Evolutionary conservation across 352 stramenopile genomes (phyloP).

Genomic region (Globisporangium cylindrosporum): DNA sequence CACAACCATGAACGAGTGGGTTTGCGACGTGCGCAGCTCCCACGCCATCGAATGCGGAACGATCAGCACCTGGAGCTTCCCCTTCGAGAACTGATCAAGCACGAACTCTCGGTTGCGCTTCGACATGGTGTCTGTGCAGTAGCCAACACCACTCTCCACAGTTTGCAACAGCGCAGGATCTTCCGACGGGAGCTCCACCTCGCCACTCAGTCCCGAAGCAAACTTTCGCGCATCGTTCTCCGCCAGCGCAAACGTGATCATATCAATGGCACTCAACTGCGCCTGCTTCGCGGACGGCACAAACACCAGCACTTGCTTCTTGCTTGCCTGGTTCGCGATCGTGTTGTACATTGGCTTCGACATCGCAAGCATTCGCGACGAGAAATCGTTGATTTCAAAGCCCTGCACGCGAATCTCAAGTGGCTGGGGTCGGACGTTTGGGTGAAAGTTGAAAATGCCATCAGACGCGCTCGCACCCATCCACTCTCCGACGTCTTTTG

Average conservation of each 20-base stretch:
- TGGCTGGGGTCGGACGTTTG: constrained; percentile 93
- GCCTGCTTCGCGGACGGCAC: constrained; percentile 97
- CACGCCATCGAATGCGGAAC: constrained; percentile 94
- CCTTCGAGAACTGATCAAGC: constrained; percentile 82
- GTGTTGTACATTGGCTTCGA: constrained; percentile 97
- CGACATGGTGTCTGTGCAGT: constrained; percentile 93
- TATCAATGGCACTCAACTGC: constrained; percentile 98
- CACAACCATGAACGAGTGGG: constrained; percentile 91
- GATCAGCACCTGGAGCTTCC: constrained; percentile 92
- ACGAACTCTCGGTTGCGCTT: constrained; percentile 90
- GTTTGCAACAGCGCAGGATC: constrained; percentile 95
- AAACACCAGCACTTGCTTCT: constrained; percentile 95
- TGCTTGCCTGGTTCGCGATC: constrained; percentile 79
- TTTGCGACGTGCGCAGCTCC: constrained; percentile 70
- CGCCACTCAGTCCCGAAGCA: constrained; percentile 29
- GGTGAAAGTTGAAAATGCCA: constrained; percentile 92
- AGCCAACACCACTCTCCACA: constrained; percentile 93
- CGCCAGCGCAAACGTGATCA: constrained; percentile 96
- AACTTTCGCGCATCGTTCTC: constrained; percentile 80
- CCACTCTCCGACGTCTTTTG: constrained; percentile 97
- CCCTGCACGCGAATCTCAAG: constrained; percentile 97
- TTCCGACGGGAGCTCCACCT: constrained; percentile 51
- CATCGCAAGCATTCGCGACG: constrained; percentile 97
- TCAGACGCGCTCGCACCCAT: constrained; percentile 91
- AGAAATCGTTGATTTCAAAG: constrained; percentile 98